Base-by-base conservation (phyloP, 2,329 filamentous ascomycete species). In the Pseudopithomyces chartarum region DNA sequence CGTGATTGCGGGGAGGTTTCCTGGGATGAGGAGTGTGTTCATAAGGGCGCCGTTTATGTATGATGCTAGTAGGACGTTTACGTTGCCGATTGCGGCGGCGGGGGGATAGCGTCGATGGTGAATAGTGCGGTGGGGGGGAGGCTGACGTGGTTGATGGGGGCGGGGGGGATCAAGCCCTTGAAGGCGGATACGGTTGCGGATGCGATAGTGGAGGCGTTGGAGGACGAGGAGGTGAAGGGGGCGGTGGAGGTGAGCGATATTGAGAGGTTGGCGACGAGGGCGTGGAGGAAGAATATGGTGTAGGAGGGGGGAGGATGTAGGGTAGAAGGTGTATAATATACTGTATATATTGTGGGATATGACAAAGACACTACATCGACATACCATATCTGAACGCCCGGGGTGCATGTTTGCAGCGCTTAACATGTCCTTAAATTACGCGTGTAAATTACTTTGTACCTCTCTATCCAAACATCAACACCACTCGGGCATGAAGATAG, bases 251-350 rank as follows among this genome's bases (percentile, higher is more conserved):
- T 90, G 3, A 82, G 86, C 51, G 84, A 91, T 74, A 94, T 99
- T 62, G 91, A 97, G 74, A 84, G 87, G 62, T 77, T 98, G 66
- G 92, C 91, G 11, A 88, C 84, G 57, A 90, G 88, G 73, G 89
- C 87, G 3, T 98, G 95, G 95, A 89, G 95, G 73, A 92, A 90
- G 76, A 87, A 84, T 17, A 98, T 99, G 95, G 76, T 96, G 65
- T 97, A 77, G 70, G 7, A 33, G 46, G 20, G 33, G 19, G 3
- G 19, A 15, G 20, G 6, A 6, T 39, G 1, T 10, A 19, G n/a
- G 19, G 38, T 17, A 19, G 38, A 40, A 2, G 15, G 4, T 40
- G 34, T 40, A 19, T 17, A 40, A 40, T 10, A 17, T 19, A 19
- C n/a, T 29, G 26, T n/a, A n/a, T n/a, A n/a, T n/a, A n/a, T n/a